Percentiles rank a stretch among this genome's conserved stretches.
phyloP scores from a whole-genome alignment of 768 basidiomycete genomes.

The Lactifluus piperatus region DNA sequence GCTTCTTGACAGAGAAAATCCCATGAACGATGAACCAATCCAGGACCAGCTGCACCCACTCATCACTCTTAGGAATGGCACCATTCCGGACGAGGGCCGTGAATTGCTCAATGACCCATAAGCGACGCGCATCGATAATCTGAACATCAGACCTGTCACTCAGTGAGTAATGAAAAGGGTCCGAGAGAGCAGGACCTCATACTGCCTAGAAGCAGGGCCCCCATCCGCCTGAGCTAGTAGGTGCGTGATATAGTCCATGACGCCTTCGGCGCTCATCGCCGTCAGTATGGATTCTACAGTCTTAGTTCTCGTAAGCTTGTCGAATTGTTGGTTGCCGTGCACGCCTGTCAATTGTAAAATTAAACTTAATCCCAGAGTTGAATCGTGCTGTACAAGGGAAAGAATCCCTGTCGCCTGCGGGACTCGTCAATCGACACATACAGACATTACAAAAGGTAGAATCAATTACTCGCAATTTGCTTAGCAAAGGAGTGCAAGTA shows the following conservation, averaged over 20 bases:
- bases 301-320: conserved; percentile 86
- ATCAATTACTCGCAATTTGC: conserved; percentile 54
- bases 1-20: conserved; percentile 68
- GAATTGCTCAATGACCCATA: conserved; percentile 86
- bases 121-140: conserved; percentile 46
- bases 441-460: background rate
- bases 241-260: conserved; percentile 67
- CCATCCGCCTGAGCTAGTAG: conserved; percentile 57
- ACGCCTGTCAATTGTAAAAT: conserved; percentile 78
- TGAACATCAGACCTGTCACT: conserved; percentile 35
- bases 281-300: conserved; percentile 80
- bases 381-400: conserved; percentile 61
- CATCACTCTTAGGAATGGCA: conserved; percentile 69
- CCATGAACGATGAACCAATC: conserved; percentile 81
- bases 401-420: conserved; percentile 68
- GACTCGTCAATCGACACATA: background rate
- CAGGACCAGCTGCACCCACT: conserved; percentile 64
- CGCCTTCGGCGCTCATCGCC: conserved; percentile 63
- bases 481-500: conserved; percentile 85
- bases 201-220: conserved; percentile 35
- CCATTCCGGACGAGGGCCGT: conserved; percentile 69
- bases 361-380: conserved; percentile 74
- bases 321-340: conserved; percentile 82
- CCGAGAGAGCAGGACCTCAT: conserved; percentile 17
- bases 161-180: background rate